Percentiles rank a stretch among this genome's conserved stretches.
phyloP scores from a whole-genome alignment of 176 grass and related monocot species.

The Eragrostis nindensis region DNA sequence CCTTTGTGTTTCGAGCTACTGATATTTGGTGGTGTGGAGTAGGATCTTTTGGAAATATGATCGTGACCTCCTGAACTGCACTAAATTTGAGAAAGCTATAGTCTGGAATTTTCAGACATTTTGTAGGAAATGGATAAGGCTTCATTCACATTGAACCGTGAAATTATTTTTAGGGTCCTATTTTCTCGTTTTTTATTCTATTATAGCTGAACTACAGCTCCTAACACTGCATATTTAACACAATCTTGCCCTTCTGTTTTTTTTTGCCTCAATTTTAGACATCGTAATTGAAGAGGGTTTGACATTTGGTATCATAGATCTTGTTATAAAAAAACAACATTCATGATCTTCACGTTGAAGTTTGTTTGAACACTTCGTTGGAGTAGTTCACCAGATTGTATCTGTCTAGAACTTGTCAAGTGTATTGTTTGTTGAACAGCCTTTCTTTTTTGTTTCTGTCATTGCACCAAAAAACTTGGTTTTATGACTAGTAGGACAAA shows the following conservation, averaged over 20 bases:
- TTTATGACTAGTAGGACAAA: neutral
- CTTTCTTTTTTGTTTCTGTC: neutral
- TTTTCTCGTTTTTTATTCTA: neutral
- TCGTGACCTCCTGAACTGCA: neutral
- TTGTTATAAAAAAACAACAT: neutral
- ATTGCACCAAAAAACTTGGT: neutral
- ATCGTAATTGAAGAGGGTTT: neutral
- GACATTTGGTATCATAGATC: neutral
- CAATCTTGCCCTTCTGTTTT: neutral
- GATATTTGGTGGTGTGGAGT: neutral
- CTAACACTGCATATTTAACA: neutral
- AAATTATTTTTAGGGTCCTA: neutral
- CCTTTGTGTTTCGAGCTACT: neutral
- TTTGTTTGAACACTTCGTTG: neutral
- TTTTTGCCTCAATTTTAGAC: neutral
- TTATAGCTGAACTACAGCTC: neutral
- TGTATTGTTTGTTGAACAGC: neutral
- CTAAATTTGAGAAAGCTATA: neutral
- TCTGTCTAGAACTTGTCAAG: constrained; percentile 12
- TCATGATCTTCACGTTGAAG: neutral
- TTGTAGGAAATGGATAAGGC: neutral
- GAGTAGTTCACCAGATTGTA: neutral
- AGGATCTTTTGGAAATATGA: constrained; percentile 13
- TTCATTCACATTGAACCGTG: neutral
- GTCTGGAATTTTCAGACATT: neutral